Evolutionary conservation across 1,139 yeast genomes (phyloP).

Genomic region (Candida dubliniensis): DNA sequence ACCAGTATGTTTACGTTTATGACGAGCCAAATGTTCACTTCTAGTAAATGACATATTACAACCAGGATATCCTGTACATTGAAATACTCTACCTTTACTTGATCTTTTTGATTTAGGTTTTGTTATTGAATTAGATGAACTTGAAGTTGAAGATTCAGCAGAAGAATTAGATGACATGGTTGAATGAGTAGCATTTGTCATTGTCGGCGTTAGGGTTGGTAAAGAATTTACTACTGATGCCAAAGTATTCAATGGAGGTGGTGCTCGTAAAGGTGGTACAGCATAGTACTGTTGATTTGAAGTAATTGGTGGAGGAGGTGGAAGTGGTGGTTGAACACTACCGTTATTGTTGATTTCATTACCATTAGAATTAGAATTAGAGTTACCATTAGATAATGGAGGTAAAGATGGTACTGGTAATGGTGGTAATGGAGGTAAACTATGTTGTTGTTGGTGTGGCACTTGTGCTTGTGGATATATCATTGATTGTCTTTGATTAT

Average conservation of each 20-base stretch:
- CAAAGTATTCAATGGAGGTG: constrained; percentile 7
- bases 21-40: constrained; percentile 89
- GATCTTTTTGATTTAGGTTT: constrained; percentile 35
- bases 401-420: neutral
- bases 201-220: constrained; percentile 11
- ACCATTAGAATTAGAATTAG: neutral
- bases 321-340: constrained; percentile 2
- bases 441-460: neutral
- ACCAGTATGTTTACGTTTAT: constrained; percentile 91
- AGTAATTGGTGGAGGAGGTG: constrained; percentile 3
- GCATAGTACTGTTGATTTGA: constrained; percentile 7
- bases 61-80: constrained; percentile 84
- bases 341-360: neutral
- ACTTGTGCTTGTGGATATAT: neutral
- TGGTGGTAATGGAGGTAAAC: constrained; percentile 3
- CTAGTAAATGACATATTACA: constrained; percentile 88
- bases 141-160: constrained; percentile 7
- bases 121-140: constrained; percentile 10
- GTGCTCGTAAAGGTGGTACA: constrained; percentile 12
- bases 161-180: constrained; percentile 10
- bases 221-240: constrained; percentile 4
- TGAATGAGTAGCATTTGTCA: constrained; percentile 12
- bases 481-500: neutral
- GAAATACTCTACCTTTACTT: constrained; percentile 66
- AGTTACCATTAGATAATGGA: neutral